Evolutionary conservation across 371 early-diverging fungal species (phyloP), one percentile per base, ranked within the genome.

Genomic region (Apophysomyces elegans): DNA sequence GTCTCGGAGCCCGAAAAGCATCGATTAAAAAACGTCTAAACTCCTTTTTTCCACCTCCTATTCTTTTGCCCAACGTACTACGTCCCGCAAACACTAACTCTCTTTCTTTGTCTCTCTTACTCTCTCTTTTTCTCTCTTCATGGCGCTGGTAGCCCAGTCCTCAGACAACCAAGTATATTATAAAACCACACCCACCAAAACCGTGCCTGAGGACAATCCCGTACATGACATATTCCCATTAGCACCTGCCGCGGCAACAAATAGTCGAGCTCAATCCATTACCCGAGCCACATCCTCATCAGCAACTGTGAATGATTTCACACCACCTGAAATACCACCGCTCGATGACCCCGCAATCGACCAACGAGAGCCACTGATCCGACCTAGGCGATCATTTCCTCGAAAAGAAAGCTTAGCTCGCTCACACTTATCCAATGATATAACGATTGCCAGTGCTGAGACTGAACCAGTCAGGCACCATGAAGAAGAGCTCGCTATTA

Each of bases 391-490:
- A 21, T 50, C 54, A 1, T 50, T 50, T 11, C 54, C 54, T 50
- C 58, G 58, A 11, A 68, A 61, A 16, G 59, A 58, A 13, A 65
- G 58, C 18, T n/a, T 66, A 18, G 58, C 66, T 14, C 62, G 37
- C 14, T 69, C 62, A n/a, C 66, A 66, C 16, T 45, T 61, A 45
- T 69, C 70, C 11, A 32, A 61, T 11, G 44, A 61, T 14, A 43
- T 58, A 58, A 64, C 64, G n/a, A 58, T 64, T 39, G 43, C 57
- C 26, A 67, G 66, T 44, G 67, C 67, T 32, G 73, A 69, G 37
- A 65, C 66, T 7, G 72, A 72, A 46, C 72, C 73, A 43, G 61
- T 65, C 16, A 68, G 66, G 5, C 37, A 57, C 32, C 59, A 47
- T 45, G 60, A 56, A 14, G 50, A 46, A 32, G 47, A 58, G 44